These are phyloP conservation scores for Neonectria neomacrospora DNA, from an alignment of 2,329 filamentous ascomycete genomes.

Conservation along the genomic window DNA sequence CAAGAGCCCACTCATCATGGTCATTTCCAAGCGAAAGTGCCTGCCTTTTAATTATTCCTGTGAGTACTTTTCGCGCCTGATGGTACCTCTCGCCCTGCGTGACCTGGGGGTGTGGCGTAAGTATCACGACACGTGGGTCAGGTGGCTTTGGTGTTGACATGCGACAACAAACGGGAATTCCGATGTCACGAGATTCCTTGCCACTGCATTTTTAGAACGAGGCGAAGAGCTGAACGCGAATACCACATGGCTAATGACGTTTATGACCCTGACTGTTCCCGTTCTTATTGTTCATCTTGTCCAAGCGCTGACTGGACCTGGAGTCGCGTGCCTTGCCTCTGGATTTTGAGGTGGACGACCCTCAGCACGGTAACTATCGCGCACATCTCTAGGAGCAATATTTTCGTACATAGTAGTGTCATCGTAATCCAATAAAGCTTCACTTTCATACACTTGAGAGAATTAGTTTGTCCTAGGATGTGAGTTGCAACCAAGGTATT, in stretches of 20 bases:
- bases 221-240: slow-evolving; percentile 11
- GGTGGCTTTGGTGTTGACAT: slow-evolving; percentile 42
- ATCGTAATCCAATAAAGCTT: not conserved
- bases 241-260: slow-evolving; percentile 38
- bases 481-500: not conserved
- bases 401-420: not conserved
- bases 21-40: slow-evolving; percentile 39
- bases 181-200: slow-evolving; percentile 36
- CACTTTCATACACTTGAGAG: not conserved
- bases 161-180: slow-evolving; percentile 25
- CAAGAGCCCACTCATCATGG: slow-evolving; percentile 27
- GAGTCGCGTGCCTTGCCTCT: slow-evolving; percentile 28
- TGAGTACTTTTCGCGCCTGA: slow-evolving; percentile 43
- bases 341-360: not conserved
- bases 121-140: slow-evolving; percentile 45
- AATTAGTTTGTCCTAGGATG: not conserved
- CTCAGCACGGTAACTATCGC: not conserved
- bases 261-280: slow-evolving; percentile 19
- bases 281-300: slow-evolving; percentile 23
- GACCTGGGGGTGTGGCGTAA: slow-evolving; percentile 33
- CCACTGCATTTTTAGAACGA: slow-evolving; percentile 15
- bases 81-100: slow-evolving; percentile 35
- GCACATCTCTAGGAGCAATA: not conserved
- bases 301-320: not conserved
- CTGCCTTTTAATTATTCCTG: slow-evolving; percentile 37